Base-by-base conservation (phyloP, 768 basidiomycete species). In the Trametes sanguinea region DNA sequence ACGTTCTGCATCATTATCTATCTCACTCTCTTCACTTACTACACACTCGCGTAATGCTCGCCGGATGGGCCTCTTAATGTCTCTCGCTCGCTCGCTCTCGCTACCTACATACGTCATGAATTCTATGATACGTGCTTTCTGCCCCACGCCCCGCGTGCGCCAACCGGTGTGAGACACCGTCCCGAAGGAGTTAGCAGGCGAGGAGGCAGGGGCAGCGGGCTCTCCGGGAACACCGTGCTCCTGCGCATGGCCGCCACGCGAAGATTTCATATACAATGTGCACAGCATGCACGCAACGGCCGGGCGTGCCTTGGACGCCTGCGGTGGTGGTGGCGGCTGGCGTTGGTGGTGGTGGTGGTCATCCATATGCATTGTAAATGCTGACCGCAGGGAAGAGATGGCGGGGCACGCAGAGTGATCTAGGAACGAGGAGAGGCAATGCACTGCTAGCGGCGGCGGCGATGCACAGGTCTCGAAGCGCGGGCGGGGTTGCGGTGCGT, bases 11-110 rank as follows among this genome's bases (percentile, higher is more conserved):
- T 45, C 10, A 57, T 22, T 22, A 22, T 22, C 22, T 22, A 22
- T 22, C 22, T 35, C 8, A 6, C 22, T 7, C 13, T 39, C 39
- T 8, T 13, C 39, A 8, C 39, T 45, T 58, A 43, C 27, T 51
- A 13, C 47, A 13, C 37, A 42, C 40, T 42, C 47, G 14, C 50
- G 48, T 59, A 59, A 59, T 59, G 16, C 57, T 39, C 33, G 39
- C 29, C 50, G 40, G 57, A 51, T 22, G 33, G 52, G 52, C n/a
- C 39, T 46, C 57, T 10, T 59, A 59, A 59, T 51, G 40, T 32
- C 29, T 44, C 40, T 30, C 22, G 35, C 35, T 6, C 11, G 35
- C 11, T 37, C 35, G 35, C 35, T 37, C 6, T 37, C 35, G 39
- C 32, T 29, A 14, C 29, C 29, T 44, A 4, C 17, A 37, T 32